Percentiles rank a stretch among this genome's conserved stretches.
Evolutionary conservation across 768 basidiomycete species (phyloP).

Genomic region (Cubamyces lactineus): DNA sequence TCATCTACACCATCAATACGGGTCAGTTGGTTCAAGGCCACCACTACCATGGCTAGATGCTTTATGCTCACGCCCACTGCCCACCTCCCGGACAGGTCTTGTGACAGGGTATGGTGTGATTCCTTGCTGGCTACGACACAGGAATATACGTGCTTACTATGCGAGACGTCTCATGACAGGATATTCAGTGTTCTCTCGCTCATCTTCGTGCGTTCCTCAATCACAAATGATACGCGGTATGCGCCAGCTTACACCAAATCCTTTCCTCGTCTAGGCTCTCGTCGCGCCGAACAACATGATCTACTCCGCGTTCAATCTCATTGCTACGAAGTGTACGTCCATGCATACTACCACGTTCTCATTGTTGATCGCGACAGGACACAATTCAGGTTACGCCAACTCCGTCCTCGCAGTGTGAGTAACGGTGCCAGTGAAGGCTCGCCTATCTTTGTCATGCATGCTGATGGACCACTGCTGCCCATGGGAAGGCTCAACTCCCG

Average conservation of each 20-base stretch:
- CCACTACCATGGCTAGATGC: too few species aligned
- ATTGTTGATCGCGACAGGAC: too few species aligned
- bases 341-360: too few species aligned
- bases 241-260: background rate
- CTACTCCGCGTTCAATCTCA: conserved; percentile 8
- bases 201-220: background rate
- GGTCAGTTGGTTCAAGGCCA: background rate
- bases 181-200: conserved; percentile 3
- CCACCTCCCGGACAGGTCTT: background rate
- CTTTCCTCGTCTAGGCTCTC: background rate
- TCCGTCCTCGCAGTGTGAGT: conserved; percentile 17
- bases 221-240: background rate
- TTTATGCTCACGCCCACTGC: background rate
- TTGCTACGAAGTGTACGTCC: conserved; percentile 8
- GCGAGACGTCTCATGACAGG: background rate
- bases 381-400: conserved; percentile 10
- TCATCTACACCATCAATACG: conserved; percentile 15
- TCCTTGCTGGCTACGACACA: too few species aligned
- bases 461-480: background rate
- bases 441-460: background rate
- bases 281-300: conserved; percentile 5
- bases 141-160: too few species aligned
- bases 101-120: background rate
- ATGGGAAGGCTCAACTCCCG: conserved; percentile 22
- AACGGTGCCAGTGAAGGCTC: too few species aligned